Base-by-base conservation (phyloP, 768 basidiomycete genomes). In the Terana coerulea region DNA sequence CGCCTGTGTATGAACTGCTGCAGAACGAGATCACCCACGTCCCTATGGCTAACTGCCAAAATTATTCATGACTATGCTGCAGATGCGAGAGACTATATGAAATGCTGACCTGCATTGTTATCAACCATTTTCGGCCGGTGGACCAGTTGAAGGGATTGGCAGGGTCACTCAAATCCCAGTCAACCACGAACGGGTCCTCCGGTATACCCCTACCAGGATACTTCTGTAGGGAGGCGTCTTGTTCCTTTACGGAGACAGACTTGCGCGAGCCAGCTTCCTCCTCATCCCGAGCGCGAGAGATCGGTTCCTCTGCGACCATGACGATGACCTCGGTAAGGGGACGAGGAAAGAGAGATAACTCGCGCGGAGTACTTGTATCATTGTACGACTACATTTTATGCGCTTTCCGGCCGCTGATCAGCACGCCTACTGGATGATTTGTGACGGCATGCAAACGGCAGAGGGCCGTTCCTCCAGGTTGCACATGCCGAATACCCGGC, bases 1-100 rank as follows among this genome's bases (percentile, higher is more conserved):
- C 79, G 17, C 79, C 80, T 14, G 73, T 71, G 59, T 83, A 84
- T 17, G 75, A 71, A 59, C 78, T 80, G 50, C 80, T 81, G 46
- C 78, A 72, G 59, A 83, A 84, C 1, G 82, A 80, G 2, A 82
- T 75, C 1, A 79, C 78, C 53, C 72, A 82, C 11, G 82, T 83
- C 41, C 72, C 67, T 37, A 77, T 60, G 17, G 78, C 79, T n/a
- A 62, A 22, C 60, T 64, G 21, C 31, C 41, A 34, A 25, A 52
- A 39, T n/a, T n/a, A n/a, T n/a, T n/a, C n/a, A n/a, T n/a, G n/a
- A n/a, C 17, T 21, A 26, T 36, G 37, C 44, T 8, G 26, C 21
- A 41, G 39, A 29, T 5, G 25, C 21, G 25, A 25, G 42, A 49
- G 40, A 47, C 25, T 29, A 31, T 17, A 46, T 9, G 15, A 37